Evolutionary conservation across 2,329 filamentous ascomycete genomes (phyloP).

Genomic region (Xylariaceae sp.): DNA sequence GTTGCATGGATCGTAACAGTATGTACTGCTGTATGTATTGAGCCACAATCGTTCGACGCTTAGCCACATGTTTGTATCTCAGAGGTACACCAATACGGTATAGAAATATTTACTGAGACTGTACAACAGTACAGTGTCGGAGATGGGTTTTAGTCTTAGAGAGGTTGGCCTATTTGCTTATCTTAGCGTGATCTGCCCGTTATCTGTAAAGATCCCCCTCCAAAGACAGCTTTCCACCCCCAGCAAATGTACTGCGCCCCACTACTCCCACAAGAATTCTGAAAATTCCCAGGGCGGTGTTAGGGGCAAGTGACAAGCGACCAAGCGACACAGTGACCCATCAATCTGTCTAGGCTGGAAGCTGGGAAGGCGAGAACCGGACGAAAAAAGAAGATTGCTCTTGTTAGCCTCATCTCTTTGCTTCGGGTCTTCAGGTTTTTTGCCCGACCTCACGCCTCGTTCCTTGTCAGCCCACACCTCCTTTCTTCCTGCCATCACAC

Average conservation of each 20-base stretch:
- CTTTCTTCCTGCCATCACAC: not conserved
- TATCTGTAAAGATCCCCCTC: slow-evolving; percentile 8
- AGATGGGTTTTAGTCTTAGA: too few species aligned
- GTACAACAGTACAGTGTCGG: too few species aligned
- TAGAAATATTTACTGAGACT: not conserved
- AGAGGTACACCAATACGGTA: slow-evolving; percentile 19
- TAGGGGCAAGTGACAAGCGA: slow-evolving; percentile 11
- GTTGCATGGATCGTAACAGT: too few species aligned
- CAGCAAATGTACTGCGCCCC: slow-evolving; percentile 14
- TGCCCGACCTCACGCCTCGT: slow-evolving; percentile 4
- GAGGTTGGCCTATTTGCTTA: slow-evolving; percentile 2
- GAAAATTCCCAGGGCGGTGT: slow-evolving; percentile 19
- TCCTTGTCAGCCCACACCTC: slow-evolving; percentile 7
- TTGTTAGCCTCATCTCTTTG: slow-evolving; percentile 6
- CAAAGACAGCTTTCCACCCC: slow-evolving; percentile 8
- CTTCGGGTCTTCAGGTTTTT: not conserved
- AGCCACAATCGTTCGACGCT: too few species aligned
- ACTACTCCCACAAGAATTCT: slow-evolving; percentile 25
- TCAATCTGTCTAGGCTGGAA: slow-evolving; percentile 10
- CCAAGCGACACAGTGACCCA: too few species aligned
- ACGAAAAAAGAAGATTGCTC: slow-evolving; percentile 5
- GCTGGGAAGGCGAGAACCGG: slow-evolving; percentile 6
- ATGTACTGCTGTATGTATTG: too few species aligned
- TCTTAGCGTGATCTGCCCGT: slow-evolving; percentile 18
- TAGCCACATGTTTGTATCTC: slow-evolving; percentile 11